Conservation (phyloP, 768 basidiomycete species). For the Leccinum uliginosum region DNA sequence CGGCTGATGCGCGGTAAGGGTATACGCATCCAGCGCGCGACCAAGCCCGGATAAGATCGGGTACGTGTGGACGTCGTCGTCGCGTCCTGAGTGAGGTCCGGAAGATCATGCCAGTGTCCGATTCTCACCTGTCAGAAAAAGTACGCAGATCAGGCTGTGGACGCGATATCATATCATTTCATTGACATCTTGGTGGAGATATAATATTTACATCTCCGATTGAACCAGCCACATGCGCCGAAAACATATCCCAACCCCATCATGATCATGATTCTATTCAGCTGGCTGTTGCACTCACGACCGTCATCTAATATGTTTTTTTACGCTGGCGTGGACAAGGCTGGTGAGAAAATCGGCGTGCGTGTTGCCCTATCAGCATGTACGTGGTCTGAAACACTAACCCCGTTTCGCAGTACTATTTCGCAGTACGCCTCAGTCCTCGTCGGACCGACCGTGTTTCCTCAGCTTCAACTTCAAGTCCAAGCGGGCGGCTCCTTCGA, state of each 20-base stretch:
- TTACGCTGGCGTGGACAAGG: slow-evolving; percentile 95
- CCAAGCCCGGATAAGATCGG: neutral
- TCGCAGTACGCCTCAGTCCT: slow-evolving; percentile 63
- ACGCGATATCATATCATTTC: slow-evolving; percentile 3
- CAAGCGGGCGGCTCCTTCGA: slow-evolving; percentile 98
- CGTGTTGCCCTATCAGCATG: slow-evolving; percentile 29
- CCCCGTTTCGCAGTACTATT: slow-evolving; percentile 71
- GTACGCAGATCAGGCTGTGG: slow-evolving; percentile 2
- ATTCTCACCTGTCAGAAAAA: slow-evolving; percentile 17
- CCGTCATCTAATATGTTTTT: slow-evolving; percentile 80
- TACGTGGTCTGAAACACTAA: slow-evolving; percentile 5
- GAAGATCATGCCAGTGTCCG: neutral
- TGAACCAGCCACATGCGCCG: slow-evolving; percentile 22
- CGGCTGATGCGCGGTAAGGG: slow-evolving; percentile 3
- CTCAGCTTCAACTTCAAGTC: slow-evolving; percentile 44
- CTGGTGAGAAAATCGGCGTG: slow-evolving; percentile 87
- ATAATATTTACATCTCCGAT: slow-evolving; percentile 14
- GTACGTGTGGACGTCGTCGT: too few relatives aligned
- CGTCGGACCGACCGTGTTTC: neutral
- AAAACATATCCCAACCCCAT: neutral
- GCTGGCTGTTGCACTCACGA: slow-evolving; percentile 69
- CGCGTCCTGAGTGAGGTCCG: neutral
- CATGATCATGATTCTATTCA: slow-evolving; percentile 24
- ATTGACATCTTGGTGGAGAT: slow-evolving; percentile 6
- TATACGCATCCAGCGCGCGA: neutral